These are phyloP conservation scores for Pseudonitzschia delicatissima DNA, from an alignment of 108 stramenopile species.

Conservation along the genomic window DNA sequence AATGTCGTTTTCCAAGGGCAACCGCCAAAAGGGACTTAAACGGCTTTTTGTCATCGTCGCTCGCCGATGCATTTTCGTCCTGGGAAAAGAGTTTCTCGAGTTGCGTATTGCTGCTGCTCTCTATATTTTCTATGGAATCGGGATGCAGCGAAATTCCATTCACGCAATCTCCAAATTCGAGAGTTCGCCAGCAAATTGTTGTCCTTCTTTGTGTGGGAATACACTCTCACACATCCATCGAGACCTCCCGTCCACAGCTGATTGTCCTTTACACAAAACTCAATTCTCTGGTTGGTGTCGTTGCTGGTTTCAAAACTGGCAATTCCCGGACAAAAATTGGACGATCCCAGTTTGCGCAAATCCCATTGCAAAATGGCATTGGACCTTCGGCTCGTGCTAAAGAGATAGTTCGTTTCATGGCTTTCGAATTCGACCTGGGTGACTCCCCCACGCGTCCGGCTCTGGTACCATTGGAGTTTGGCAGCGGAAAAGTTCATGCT, in stretches of 20 bases:
- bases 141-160: slow-evolving; percentile 63
- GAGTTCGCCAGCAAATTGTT: slow-evolving; percentile 9
- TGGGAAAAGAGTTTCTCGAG: neutral
- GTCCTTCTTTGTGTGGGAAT: slow-evolving; percentile 18
- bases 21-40: slow-evolving; percentile 51
- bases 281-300: slow-evolving; percentile 79
- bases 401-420: slow-evolving; percentile 40
- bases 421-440: slow-evolving; percentile 69
- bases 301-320: slow-evolving; percentile 57
- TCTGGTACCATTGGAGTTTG: slow-evolving; percentile 71
- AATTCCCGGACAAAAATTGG: slow-evolving; percentile 51
- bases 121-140: slow-evolving; percentile 3
- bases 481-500: slow-evolving; percentile 52
- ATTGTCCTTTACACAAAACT: slow-evolving; percentile 53
- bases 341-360: slow-evolving; percentile 59
- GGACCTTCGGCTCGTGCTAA: slow-evolving; percentile 65
- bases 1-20: slow-evolving; percentile 54
- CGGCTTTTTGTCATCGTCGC: neutral
- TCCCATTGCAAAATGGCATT: slow-evolving; percentile 79
- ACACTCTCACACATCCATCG: slow-evolving; percentile 50
- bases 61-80: neutral
- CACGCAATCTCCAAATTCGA: slow-evolving; percentile 47
- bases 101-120: neutral
- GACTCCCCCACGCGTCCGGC: slow-evolving; percentile 64
- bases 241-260: slow-evolving; percentile 56